Base-by-base conservation (phyloP, 2,329 filamentous ascomycete genomes). In the Magnaporthiopsis poae region DNA sequence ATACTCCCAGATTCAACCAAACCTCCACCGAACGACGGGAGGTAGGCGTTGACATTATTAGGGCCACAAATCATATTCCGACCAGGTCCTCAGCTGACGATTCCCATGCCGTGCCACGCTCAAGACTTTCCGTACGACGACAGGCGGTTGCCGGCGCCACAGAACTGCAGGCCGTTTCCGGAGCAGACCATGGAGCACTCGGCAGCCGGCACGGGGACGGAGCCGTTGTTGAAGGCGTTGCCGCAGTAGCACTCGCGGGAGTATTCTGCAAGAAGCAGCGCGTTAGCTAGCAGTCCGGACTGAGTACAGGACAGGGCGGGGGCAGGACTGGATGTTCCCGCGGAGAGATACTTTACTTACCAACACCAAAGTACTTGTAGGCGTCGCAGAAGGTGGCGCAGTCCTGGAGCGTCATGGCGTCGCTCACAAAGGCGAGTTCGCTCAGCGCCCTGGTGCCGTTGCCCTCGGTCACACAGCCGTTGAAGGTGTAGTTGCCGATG, bases 401-500 rank as follows among this genome's bases (percentile, higher is more conserved):
- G 60, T 71, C 76, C 65, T 78, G 74, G 1, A 82, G 77, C 0
- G 81, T 83, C 78, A 85, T 83, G 65, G 71, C 63, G n/a, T 74
- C 75, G 11, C 69, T 70, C 8, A 71, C 73, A 71, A 84, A 86
- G 21, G 75, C 72, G 27, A 74, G 71, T 27, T 79, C 81, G 70
- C 83, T 86, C 69, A 88, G 78, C 67, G 85, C 83, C 64, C 85
- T 81, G 65, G 81, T 84, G 63, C 81, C 77, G 33, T 75, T 76
- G 2, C 79, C 81, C 69, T 88, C 85, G 31, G 84, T 78, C 77
- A 82, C 87, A 75, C 85, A 88, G 33, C 85, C 85, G 65, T 84
- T 81, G 67, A 78, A 75, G 7, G 27, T n/a, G 59, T 60, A 66
- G 18, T 4, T 21, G 36, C 65, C 65, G 18, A 66, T 9, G 74